Evolutionary conservation across 306 rosid genomes (phyloP), one percentile per base, ranked within the genome.

Genomic region (Corylus americana): DNA sequence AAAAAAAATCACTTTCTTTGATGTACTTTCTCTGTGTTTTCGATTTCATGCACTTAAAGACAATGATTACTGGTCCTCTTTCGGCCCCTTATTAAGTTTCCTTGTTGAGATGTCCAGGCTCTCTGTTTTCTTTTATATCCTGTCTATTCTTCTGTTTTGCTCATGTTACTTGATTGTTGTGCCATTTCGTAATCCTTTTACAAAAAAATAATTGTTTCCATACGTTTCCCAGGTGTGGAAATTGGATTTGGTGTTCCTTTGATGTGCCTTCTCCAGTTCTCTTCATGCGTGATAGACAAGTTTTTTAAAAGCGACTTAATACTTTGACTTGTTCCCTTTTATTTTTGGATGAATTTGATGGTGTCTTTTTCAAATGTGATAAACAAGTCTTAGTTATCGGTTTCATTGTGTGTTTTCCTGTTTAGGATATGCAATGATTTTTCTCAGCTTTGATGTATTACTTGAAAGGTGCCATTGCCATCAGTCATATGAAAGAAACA

Each of bases 401-500:
- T 18, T 66, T 66, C 29, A 4, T 39, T 1, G 0, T 39, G 37
- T 58, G 11, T 17, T 22, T 58, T 37, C 49, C 3, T 29, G 59
- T 61, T 62, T 61, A 20, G 77, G 53, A 50, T 35, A 61, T 58
- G 77, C 39, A 78, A 62, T 58, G 61, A 39, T 44, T 14, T 68
- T 5, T 11, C 11, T 68, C 18, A 39, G 7, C 12, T 68, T 25
- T 53, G 44, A 16, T 45, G 44, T 58, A 17, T 2, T 20, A 16
- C 22, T 45, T 78, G n/a, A 49, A 70, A 14, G 62, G 51, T 59
- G 44, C n/a, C 59, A 55, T 8, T 31, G 50, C 51, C 54, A 71
- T 37, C 71, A 66, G 37, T 63, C 5, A 29, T 11, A 44, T 35
- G 4, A 63, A 63, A 61, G 6, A 13, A 25, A 14, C n/a, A 31